These are phyloP conservation scores for Flaveria trinervia DNA, from an alignment of 129 eudicot genomes.

Conservation along the genomic window DNA sequence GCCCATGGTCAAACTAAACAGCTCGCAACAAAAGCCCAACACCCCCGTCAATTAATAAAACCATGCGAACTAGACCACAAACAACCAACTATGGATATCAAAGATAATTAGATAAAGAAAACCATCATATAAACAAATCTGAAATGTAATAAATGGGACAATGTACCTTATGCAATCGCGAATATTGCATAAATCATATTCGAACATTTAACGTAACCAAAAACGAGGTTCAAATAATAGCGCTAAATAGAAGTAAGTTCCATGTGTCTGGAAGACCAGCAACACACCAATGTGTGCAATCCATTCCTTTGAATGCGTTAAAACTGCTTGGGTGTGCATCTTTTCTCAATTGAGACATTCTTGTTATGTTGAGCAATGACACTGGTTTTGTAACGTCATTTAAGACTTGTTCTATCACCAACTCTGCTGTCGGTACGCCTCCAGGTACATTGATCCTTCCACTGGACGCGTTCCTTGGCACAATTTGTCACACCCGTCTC, in stretches of 20 bases:
- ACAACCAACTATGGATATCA: no score
- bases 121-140: no score
- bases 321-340: conserved; percentile 66
- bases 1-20: no score
- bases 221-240: conserved; percentile 31
- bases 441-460: conserved; percentile 46
- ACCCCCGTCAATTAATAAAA: no score
- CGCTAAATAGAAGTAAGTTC: conserved; percentile 53
- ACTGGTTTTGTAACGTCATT: conserved; percentile 37
- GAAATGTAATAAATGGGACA: no score
- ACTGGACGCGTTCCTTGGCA: conserved; percentile 50
- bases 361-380: conserved; percentile 57
- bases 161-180: no score
- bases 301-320: conserved; percentile 53
- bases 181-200: no score
- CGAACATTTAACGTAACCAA: neutral
- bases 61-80: no score
- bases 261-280: conserved; percentile 80
- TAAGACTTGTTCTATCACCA: conserved; percentile 59
- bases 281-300: conserved; percentile 87
- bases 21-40: no score
- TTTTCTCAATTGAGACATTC: conserved; percentile 62
- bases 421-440: conserved; percentile 42
- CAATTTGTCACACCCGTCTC: conserved; percentile 48
- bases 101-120: no score